Percentiles rank a stretch among this genome's conserved stretches.
These are phyloP conservation scores for Raffaelea albimanens DNA, from an alignment of 2,329 filamentous ascomycete species.

Conservation along the genomic window DNA sequence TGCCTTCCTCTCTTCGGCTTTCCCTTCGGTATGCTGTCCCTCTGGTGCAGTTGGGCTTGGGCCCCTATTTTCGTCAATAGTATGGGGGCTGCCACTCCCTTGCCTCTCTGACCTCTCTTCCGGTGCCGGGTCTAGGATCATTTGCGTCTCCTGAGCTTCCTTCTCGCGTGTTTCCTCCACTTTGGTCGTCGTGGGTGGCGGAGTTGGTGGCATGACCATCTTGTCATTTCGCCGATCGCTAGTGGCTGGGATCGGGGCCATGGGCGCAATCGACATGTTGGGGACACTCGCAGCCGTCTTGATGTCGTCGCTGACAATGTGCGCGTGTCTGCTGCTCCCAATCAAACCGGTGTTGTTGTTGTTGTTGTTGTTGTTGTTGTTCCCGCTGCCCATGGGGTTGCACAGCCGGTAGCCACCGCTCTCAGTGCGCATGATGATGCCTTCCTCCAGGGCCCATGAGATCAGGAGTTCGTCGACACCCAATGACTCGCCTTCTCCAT, in stretches of 20 bases:
- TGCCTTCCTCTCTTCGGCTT: too few relatives aligned
- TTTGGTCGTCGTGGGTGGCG: conserved; percentile 2
- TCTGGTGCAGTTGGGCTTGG: too few relatives aligned
- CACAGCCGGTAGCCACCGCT: conserved; percentile 49
- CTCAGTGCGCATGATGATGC: conserved; percentile 49
- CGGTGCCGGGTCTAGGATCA: too few relatives aligned
- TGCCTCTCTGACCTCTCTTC: too few relatives aligned
- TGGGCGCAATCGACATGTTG: not conserved
- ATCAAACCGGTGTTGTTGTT: conserved; percentile 4
- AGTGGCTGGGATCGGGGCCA: not conserved
- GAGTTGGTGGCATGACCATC: conserved; percentile 5
- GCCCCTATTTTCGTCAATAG: too few relatives aligned
- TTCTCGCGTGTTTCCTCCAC: not conserved
- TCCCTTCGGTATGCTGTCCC: too few relatives aligned
- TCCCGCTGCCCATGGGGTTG: conserved; percentile 26
- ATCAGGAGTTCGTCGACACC: conserved; percentile 49
- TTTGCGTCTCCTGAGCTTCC: not conserved
- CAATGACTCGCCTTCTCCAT: conserved; percentile 48
- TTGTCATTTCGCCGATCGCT: not conserved
- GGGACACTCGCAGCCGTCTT: not conserved
- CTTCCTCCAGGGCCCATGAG: conserved; percentile 53
- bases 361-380: conserved; percentile 10
- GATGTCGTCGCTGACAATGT: not conserved
- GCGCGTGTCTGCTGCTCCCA: not conserved
- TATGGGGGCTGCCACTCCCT: too few relatives aligned